Conservation (phyloP, 129 eudicot species). For the Pittosporum tobira region DNA sequence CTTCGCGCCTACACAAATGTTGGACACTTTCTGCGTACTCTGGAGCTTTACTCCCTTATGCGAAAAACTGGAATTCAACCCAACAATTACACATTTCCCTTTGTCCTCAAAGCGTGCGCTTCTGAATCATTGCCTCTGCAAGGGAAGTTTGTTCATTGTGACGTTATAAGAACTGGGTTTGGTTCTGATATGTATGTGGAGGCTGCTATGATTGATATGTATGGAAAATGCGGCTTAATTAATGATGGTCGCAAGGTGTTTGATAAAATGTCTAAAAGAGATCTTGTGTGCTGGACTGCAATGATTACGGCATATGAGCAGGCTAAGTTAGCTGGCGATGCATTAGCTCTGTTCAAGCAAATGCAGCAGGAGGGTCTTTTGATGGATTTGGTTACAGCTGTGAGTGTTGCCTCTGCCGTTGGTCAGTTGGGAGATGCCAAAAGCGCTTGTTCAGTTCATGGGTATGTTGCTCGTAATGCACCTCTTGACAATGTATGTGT, state of each 20-base stretch:
- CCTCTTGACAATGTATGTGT: constrained; percentile 24
- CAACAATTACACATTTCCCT: constrained; percentile 33
- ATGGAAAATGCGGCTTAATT: constrained; percentile 31
- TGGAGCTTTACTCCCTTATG: constrained; percentile 28
- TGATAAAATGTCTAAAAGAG: constrained; percentile 46
- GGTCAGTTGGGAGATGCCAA: constrained; percentile 18
- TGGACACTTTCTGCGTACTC: constrained; percentile 18
- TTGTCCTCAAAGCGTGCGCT: constrained; percentile 30
- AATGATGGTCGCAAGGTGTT: constrained; percentile 37
- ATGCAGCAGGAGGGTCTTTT: constrained; percentile 35
- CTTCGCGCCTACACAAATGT: constrained; percentile 33
- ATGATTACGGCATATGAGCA: constrained; percentile 47
- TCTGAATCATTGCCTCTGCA: neutral
- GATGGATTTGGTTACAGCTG: constrained; percentile 31
- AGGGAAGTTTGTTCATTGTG: constrained; percentile 47
- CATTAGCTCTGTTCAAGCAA: constrained; percentile 21
- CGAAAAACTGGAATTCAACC: constrained; percentile 19
- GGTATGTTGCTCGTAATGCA: constrained; percentile 20
- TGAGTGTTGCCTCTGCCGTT: constrained; percentile 31
- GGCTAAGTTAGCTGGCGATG: constrained; percentile 25
- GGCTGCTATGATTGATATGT: constrained; percentile 51
- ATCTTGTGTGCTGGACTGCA: constrained; percentile 56
- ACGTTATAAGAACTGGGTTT: constrained; percentile 31
- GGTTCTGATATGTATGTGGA: constrained; percentile 45
- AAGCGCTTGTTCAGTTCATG: constrained; percentile 25